These are phyloP conservation scores for Torulaspora quercuum DNA, from an alignment of 805 yeast species.

Conservation along the genomic window DNA sequence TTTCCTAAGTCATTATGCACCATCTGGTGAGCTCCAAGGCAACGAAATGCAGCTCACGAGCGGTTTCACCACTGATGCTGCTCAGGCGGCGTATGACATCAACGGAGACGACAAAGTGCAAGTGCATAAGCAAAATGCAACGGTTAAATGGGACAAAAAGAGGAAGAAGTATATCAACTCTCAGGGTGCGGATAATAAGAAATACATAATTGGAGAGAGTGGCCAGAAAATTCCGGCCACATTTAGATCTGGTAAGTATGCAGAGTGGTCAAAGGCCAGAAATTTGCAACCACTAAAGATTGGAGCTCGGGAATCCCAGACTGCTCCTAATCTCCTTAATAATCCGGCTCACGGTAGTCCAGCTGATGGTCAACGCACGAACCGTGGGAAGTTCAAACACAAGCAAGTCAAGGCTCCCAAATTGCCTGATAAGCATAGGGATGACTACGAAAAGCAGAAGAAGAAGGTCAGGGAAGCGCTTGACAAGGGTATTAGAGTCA, in stretches of 20 bases:
- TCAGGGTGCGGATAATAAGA: constrained; percentile 68
- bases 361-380: constrained; percentile 28
- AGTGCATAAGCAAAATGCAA: constrained; percentile 59
- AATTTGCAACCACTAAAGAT: constrained; percentile 50
- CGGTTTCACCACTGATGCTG: constrained; percentile 80
- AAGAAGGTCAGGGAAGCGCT: constrained; percentile 76
- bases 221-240: constrained; percentile 92
- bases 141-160: constrained; percentile 89
- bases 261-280: constrained; percentile 81
- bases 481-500: constrained; percentile 68
- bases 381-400: constrained; percentile 63
- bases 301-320: constrained; percentile 50
- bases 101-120: constrained; percentile 71
- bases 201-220: constrained; percentile 89
- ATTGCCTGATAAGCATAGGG: constrained; percentile 86
- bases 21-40: constrained; percentile 76
- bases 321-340: constrained; percentile 34
- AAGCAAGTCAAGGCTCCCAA: constrained; percentile 75
- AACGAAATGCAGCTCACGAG: constrained; percentile 55
- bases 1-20: constrained; percentile 87
- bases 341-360: constrained; percentile 32
- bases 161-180: constrained; percentile 84
- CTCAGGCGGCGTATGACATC: constrained; percentile 81
- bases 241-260: constrained; percentile 85
- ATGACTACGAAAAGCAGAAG: constrained; percentile 78